Conservation (phyloP, 257 asterid genomes). For the Solanum dulcamara region DNA sequence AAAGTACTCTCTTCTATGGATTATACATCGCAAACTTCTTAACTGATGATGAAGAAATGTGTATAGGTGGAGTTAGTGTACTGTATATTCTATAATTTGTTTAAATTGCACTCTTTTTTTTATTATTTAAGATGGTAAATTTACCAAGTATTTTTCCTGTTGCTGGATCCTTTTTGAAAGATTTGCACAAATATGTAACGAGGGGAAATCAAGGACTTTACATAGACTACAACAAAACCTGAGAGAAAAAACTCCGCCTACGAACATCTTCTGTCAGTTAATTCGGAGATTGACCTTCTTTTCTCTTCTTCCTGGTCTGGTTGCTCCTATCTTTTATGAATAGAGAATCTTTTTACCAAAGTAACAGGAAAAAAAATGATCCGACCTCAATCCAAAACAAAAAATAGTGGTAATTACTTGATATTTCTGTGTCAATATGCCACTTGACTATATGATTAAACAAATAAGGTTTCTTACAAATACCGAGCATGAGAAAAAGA, state of each 20-base stretch:
- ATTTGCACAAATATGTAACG: neutral
- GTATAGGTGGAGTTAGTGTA: no score
- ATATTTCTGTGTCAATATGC: neutral
- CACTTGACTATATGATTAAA: neutral
- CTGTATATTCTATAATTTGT: no score
- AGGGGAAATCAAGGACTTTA: neutral
- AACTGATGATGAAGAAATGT: neutral
- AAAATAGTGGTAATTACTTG: no score
- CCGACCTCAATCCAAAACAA: neutral
- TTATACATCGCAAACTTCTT: neutral
- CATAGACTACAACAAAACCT: neutral
- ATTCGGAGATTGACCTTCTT: neutral
- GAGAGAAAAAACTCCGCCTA: neutral
- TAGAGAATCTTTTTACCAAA: neutral
- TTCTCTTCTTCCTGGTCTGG: neutral
- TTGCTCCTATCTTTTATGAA: neutral
- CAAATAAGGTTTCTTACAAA: neutral
- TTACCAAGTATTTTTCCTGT: no score
- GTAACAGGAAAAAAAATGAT: neutral
- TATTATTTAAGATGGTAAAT: no score
- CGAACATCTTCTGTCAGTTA: neutral
- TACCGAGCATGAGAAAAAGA: neutral
- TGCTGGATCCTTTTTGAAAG: neutral
- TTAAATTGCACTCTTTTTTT: no score
- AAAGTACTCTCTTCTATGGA: neutral